Evolutionary conservation across 1,139 yeast species (phyloP).

Genomic region (Lodderomyces orthopsilosis): DNA sequence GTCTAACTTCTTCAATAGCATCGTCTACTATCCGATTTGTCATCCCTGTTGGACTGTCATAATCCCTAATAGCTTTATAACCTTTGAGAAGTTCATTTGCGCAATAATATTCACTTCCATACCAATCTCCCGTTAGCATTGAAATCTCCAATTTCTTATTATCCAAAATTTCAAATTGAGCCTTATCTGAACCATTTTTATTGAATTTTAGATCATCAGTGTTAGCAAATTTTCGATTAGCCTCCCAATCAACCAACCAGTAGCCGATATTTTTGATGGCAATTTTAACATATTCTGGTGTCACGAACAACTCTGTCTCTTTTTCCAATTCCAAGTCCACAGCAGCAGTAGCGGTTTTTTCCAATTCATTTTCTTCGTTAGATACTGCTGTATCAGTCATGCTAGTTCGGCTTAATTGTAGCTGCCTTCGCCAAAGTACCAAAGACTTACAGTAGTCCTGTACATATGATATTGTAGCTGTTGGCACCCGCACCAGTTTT

Average conservation of each 20-base stretch:
- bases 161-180: slow-evolving; percentile 9
- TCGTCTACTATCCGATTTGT: slow-evolving; percentile 40
- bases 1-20: slow-evolving; percentile 32
- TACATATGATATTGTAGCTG: slow-evolving; percentile 30
- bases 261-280: slow-evolving; percentile 44
- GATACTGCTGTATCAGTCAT: neutral
- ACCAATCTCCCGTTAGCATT: slow-evolving; percentile 48
- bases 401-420: neutral
- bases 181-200: neutral
- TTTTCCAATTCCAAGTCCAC: slow-evolving; percentile 1
- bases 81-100: slow-evolving; percentile 30
- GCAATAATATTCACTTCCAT: slow-evolving; percentile 42
- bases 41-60: slow-evolving; percentile 32
- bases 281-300: slow-evolving; percentile 41
- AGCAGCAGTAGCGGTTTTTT: slow-evolving; percentile 2
- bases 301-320: slow-evolving; percentile 23
- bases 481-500: slow-evolving; percentile 33
- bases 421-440: slow-evolving; percentile 24
- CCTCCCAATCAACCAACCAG: slow-evolving; percentile 49
- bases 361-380: slow-evolving; percentile 7
- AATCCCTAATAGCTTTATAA: slow-evolving; percentile 20
- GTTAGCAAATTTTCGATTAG: slow-evolving; percentile 17
- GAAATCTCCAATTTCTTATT: slow-evolving; percentile 25
- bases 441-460: slow-evolving; percentile 27
- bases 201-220: neutral